Evolutionary conservation across 2,329 filamentous ascomycete genomes (phyloP).

Genomic region (Mycosphaerella sp.): DNA sequence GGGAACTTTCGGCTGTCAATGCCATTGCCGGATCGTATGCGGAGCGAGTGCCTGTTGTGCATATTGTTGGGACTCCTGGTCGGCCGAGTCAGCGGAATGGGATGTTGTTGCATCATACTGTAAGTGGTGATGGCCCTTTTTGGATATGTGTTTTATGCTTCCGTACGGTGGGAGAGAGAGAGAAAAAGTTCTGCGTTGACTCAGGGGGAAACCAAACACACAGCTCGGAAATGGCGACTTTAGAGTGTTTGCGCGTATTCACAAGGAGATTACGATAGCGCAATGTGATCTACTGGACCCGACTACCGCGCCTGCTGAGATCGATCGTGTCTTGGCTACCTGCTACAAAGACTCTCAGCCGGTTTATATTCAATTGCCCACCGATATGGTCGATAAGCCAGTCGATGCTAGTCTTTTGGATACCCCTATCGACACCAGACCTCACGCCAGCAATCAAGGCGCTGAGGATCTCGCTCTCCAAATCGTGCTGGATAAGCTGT

Average conservation of each 20-base stretch:
- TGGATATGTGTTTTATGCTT: too few species aligned
- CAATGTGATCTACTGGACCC: conserved; percentile 63
- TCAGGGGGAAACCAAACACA: too few species aligned
- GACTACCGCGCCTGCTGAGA: conserved; percentile 64
- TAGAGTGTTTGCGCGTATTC: conserved; percentile 77
- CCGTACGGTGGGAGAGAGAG: too few species aligned
- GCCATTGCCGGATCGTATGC: conserved; percentile 45
- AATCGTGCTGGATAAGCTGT: conserved; percentile 66
- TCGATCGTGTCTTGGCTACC: conserved; percentile 69
- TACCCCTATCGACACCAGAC: conserved; percentile 61
- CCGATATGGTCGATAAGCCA: conserved; percentile 71
- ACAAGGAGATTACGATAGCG: conserved; percentile 61
- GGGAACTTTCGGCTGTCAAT: conserved; percentile 45
- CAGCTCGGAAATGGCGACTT: conserved; percentile 58
- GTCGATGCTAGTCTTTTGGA: conserved; percentile 66
- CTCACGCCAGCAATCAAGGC: conserved; percentile 60
- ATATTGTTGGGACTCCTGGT: conserved; percentile 43
- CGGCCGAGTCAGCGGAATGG: conserved; percentile 38
- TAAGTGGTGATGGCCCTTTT: too few species aligned
- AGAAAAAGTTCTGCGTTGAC: too few species aligned
- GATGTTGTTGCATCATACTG: conserved; percentile 43
- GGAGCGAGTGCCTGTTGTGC: conserved; percentile 44
- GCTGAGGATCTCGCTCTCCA: conserved; percentile 79
- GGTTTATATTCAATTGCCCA: conserved; percentile 77
- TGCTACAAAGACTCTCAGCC: conserved; percentile 70